Evolutionary conservation across 129 eudicot genomes (phyloP), one percentile per base, ranked within the genome.

Genomic region (Centrapalus pauciflorus): DNA sequence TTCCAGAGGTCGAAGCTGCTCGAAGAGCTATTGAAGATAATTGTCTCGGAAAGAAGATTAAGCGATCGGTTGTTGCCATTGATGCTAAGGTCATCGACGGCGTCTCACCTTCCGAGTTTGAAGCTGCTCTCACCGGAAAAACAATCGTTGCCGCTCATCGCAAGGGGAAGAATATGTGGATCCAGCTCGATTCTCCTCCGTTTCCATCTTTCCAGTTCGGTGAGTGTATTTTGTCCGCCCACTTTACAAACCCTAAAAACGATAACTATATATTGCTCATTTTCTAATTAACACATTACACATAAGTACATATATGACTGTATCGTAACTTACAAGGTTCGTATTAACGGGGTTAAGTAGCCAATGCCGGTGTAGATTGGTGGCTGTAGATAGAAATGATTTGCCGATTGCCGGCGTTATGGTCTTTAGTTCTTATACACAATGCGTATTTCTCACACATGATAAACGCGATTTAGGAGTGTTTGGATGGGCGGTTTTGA

Each of bases 1-100:
- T 93, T 3, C 96, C 99, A 19, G 99, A 93, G 82, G 99, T 93
- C 3, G 99, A 93, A 80, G 99, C 95, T 14, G 99, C 96, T 69
- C 82, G 99, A 64, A 75, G 90, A 61, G 99, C 96, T 58, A 64
- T 89, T 2, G 79, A 67, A 64, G 95, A 89, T 4, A 68, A 89
- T 79, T 88, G 96, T 51, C 41, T 84, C 43, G 96, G 99, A 43
- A 89, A 89, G 86, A 93, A 80, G 79, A 93, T 93, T 12, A 72
- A 35, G 8, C 80, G 80, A 67, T 67, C 95, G 19, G 62, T 82
- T 1, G 79, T 89, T 13, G 88, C 95, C 25, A 88, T 79, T 17
- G 95, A 89, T 77, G 8, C 83, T 19, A 89, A 86, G 17, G 96
- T 89, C 72, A 77, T 89, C 79, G 83, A 83, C 61, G 86, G 86